Evolutionary conservation across 2,329 filamentous ascomycete species (phyloP), one percentile per base, ranked within the genome.

Genomic region (Exophiala xenobiotica): DNA sequence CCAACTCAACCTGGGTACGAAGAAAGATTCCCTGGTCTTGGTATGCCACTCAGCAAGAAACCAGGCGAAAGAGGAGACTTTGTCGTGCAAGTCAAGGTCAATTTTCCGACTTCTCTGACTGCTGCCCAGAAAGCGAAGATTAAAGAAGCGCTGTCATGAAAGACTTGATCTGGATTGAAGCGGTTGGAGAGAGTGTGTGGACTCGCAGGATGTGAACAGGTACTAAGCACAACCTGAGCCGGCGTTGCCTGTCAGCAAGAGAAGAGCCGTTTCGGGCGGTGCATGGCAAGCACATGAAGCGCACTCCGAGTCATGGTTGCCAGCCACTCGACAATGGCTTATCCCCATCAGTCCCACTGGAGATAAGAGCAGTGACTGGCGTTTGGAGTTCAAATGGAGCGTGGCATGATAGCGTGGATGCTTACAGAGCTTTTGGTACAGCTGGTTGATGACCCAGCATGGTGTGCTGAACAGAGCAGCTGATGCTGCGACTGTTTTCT

Each of bases 21-120:
- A 62, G 91, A 96, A 60, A 77, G 78, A 24, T 99, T 88, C 67
- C 93, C 93, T 0, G 80, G 82, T 4, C 78, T 88, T n/a, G 93
- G 93, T 53, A 97, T 99, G 93, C 90, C 91, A 29, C 84, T 93
- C 64, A 89, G 88, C 55, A 97, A 96, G 79, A 92, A 90, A 67
- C 89, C 88, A 0, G 82, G 76, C 53, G 81, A 90, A 63, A 81
- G 92, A 50, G 93, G 93, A 19, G 90, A 96, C 66, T 88, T 99
- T 60, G 74, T 97, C 52, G 80, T 99, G 53, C 87, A 85, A 54
- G 91, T 96, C 64, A 93, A 93, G 65, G 91, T 99, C 69, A 91
- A 88, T 67, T 97, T 96, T 75, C 93, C 93, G 0, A 85, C 83
- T 2, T 85, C 72, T 33, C 71, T 99, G 70, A 92, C 89, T 3